Percentiles rank a stretch among this genome's conserved stretches.
Conservation (phyloP, 2,329 filamentous ascomycete genomes). For the Paecilomyces formosus region DNA sequence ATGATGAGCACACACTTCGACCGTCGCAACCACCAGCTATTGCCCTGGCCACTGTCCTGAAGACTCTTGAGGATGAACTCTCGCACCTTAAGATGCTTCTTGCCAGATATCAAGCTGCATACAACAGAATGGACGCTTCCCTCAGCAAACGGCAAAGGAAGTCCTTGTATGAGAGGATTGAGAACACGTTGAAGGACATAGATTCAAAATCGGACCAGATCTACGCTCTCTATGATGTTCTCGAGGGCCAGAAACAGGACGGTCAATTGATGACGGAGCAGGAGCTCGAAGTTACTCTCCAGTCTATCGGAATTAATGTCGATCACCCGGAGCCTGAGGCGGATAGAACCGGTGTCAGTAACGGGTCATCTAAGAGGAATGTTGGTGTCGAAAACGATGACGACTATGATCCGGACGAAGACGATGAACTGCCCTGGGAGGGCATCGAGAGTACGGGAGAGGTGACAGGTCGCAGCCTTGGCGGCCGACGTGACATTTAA, state of each 20-base stretch:
- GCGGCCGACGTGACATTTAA: conserved; percentile 10
- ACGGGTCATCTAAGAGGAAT: conserved; percentile 18
- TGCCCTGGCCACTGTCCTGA: conserved; percentile 76
- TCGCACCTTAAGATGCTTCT: conserved; percentile 66
- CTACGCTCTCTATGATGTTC: conserved; percentile 74
- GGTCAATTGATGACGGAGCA: conserved; percentile 57
- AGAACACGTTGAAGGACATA: conserved; percentile 54
- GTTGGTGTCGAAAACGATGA: conserved; percentile 6
- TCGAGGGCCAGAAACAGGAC: conserved; percentile 67
- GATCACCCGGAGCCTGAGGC: conserved; percentile 5
- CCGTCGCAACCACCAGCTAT: conserved; percentile 60
- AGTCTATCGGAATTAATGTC: conserved; percentile 34
- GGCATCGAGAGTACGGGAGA: conserved; percentile 36
- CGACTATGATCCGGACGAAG: conserved; percentile 20
- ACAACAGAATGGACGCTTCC: conserved; percentile 60
- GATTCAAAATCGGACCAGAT: conserved; percentile 72
- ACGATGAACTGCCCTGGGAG: conserved; percentile 36
- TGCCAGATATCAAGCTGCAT: conserved; percentile 52
- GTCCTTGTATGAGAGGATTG: conserved; percentile 53
- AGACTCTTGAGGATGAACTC: conserved; percentile 72
- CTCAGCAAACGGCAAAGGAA: conserved; percentile 59
- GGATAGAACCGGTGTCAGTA: conserved; percentile 21
- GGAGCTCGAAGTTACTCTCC: conserved; percentile 57
- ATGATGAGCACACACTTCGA: conserved; percentile 53
- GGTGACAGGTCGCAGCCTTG: conserved; percentile 23